Conservation (phyloP, 129 eudicot species). For the carrot (Daucus carota) region DH1_v3.0 NC_030383.2:12108001-12108500, state of each 20-base stretch:
- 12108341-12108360: slow-evolving; percentile 59
- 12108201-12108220: background rate
- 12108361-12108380: slow-evolving; percentile 66
- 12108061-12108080: background rate
- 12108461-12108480: slow-evolving; percentile 98
- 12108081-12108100: background rate
- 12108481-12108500: slow-evolving; percentile 89
- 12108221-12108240: background rate
- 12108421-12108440: slow-evolving; percentile 77
- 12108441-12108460: slow-evolving; percentile 89
- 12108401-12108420: slow-evolving; percentile 93
- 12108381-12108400: slow-evolving; percentile 79
- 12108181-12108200: background rate
- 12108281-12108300: slow-evolving; percentile 9
- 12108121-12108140: no score
- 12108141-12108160: background rate
- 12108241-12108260: background rate
- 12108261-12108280: background rate
- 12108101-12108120: background rate
- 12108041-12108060: slow-evolving; percentile 34
- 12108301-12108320: background rate
- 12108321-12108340: slow-evolving; percentile 21
- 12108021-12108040: slow-evolving; percentile 89
- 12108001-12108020: slow-evolving; percentile 70
- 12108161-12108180: slow-evolving; percentile 3